These are phyloP conservation scores for Mortierella sp. DNA, from an alignment of 371 early-diverging fungal genomes.

Conservation along the genomic window DNA sequence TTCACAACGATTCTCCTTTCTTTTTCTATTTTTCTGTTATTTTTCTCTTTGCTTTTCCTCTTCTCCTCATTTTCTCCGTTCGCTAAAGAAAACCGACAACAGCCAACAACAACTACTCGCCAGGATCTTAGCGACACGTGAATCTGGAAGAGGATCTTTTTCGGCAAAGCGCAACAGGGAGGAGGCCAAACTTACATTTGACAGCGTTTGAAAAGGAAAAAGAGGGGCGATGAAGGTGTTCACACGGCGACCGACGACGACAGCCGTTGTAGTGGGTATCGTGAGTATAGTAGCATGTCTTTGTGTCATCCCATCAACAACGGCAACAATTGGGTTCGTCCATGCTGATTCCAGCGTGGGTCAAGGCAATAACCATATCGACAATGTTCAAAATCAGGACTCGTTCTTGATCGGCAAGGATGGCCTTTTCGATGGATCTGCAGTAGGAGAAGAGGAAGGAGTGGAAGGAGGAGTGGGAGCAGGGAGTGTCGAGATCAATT, in stretches of 20 bases:
- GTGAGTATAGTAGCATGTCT: not conserved
- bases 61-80: not conserved
- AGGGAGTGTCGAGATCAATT: not conserved
- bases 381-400: not conserved
- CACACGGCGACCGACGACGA: not conserved
- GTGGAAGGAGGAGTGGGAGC: not conserved
- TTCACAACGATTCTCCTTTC: not conserved
- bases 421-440: no score
- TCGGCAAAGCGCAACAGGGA: not conserved
- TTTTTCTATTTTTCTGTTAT: not conserved
- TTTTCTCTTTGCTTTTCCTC: not conserved
- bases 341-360: not conserved
- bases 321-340: not conserved
- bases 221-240: not conserved
- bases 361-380: no score
- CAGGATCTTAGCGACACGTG: not conserved
- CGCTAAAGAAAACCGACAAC: not conserved
- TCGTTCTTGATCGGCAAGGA: no score
- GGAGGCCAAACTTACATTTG: not conserved
- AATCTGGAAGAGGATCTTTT: not conserved
- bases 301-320: not conserved
- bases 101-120: not conserved
- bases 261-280: not conserved
- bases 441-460: not conserved
- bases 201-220: no score